Evolutionary conservation across 2,329 filamentous ascomycete genomes (phyloP).

Genomic region (Exophiala aquamarina): DNA sequence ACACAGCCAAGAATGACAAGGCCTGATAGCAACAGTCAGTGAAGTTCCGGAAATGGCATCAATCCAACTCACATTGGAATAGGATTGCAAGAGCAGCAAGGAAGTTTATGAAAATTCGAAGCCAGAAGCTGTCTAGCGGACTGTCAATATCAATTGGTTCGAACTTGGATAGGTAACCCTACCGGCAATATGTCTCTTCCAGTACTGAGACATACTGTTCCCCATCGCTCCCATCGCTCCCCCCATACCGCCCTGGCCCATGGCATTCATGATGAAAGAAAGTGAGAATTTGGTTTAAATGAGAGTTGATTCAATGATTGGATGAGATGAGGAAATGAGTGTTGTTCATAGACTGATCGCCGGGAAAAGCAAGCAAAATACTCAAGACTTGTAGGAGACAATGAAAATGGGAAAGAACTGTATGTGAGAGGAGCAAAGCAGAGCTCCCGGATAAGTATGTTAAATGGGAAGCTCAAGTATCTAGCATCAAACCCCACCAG

Average conservation of each 20-base stretch:
- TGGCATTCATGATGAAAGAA: constrained; percentile 6
- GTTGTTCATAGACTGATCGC: neutral
- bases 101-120: constrained; percentile 3
- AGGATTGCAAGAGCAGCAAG: constrained; percentile 3
- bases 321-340: neutral
- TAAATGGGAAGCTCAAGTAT: too few species aligned
- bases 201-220: constrained; percentile 3
- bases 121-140: constrained; percentile 3
- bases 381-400: too few species aligned
- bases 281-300: neutral
- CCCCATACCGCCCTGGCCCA: neutral
- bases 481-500: too few species aligned
- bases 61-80: constrained; percentile 4
- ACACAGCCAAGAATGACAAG: constrained; percentile 8
- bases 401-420: too few species aligned
- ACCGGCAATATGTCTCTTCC: constrained; percentile 9
- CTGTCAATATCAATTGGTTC: neutral
- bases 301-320: neutral
- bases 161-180: neutral
- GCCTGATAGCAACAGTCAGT: neutral
- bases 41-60: neutral
- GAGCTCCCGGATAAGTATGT: too few species aligned
- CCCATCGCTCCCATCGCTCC: constrained; percentile 1
- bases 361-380: neutral
- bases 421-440: too few species aligned